Evolutionary conservation across 768 basidiomycete species (phyloP), one percentile per base, ranked within the genome.

Genomic region (Trametes villosa): DNA sequence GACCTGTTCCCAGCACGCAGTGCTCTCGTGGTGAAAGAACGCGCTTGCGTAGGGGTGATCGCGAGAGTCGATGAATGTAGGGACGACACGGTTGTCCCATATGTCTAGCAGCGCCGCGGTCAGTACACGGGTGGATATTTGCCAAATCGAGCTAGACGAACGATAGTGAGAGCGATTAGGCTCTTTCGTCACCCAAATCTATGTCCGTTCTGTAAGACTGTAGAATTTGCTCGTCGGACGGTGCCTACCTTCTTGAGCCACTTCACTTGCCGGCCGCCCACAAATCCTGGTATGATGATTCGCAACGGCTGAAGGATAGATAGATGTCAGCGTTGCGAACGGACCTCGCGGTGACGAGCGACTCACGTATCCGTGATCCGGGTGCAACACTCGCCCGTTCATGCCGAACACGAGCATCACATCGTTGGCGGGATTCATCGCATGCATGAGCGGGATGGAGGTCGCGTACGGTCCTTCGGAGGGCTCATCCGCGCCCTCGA

Each of bases 331-430:
- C n/a, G n/a, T n/a, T n/a, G n/a, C n/a, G n/a, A n/a, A n/a, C n/a
- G n/a, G n/a, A n/a, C n/a, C n/a, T n/a, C n/a, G n/a, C n/a, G n/a
- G n/a, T n/a, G n/a, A 36, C 34, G 34, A 15, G 15, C n/a, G n/a
- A 54, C 63, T 13, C 22, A 67, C 66, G 38, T 67, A 67, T 15
- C 67, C 67, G 51, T 68, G 67, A 38, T 68, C 67, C 0, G 67
- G 67, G 44, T 68, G 67, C 15, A 68, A 41, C 0, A 68, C 65
- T 2, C 67, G 59, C 6, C 63, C 65, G 31, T 68, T 68, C 51
- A 60, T 54, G 4, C 65, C 67, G 27, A 64, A 68, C 0, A 57
- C 67, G 2, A 68, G 54, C 49, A 68, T 57, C 29, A 65, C 62
- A 31, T 68, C 67, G 55, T 68, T 64, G 27, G 56, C 54, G 7